Percentiles rank a stretch among this genome's conserved stretches.
Conservation (phyloP, 352 stramenopile species). For the Elongisporangium senticosum region DNA sequence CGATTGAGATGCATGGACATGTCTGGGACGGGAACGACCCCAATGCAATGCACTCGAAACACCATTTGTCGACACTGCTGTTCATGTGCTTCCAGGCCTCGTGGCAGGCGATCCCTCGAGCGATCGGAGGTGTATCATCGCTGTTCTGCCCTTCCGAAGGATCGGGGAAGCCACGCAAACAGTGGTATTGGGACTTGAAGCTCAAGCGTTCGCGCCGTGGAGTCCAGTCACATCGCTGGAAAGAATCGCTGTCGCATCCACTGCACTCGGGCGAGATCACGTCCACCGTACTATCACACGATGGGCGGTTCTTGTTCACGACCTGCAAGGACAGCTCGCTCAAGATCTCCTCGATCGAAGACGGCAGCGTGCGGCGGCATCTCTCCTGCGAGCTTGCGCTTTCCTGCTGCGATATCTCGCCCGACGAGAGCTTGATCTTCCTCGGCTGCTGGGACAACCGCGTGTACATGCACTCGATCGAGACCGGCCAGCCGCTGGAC, state of each 20-base stretch:
- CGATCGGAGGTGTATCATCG: constrained; percentile 24
- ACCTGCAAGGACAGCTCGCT: constrained; percentile 67
- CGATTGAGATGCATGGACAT: neutral
- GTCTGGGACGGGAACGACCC: neutral
- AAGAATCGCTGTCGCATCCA: constrained; percentile 23
- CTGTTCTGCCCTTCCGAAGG: constrained; percentile 28
- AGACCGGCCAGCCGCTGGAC: constrained; percentile 50
- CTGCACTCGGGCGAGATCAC: constrained; percentile 66
- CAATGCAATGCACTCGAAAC: constrained; percentile 4
- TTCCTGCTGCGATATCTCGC: constrained; percentile 67
- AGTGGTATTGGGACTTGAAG: constrained; percentile 49
- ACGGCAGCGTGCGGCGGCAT: constrained; percentile 22
- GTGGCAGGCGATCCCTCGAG: constrained; percentile 25
- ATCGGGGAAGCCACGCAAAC: constrained; percentile 32
- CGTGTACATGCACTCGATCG: constrained; percentile 69
- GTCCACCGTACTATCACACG: constrained; percentile 46
- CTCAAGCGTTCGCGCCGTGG: constrained; percentile 27
- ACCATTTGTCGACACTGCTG: neutral
- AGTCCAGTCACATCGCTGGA: constrained; percentile 42
- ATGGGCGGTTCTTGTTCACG: constrained; percentile 45
- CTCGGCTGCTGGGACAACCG: constrained; percentile 70
- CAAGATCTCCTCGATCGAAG: constrained; percentile 35
- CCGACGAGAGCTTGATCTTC: constrained; percentile 52
- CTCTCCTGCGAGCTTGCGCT: constrained; percentile 31
- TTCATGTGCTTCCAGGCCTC: constrained; percentile 42